These are phyloP conservation scores for Tylopilus vinaceipallidus DNA, from an alignment of 768 basidiomycete genomes.

Conservation along the genomic window DNA sequence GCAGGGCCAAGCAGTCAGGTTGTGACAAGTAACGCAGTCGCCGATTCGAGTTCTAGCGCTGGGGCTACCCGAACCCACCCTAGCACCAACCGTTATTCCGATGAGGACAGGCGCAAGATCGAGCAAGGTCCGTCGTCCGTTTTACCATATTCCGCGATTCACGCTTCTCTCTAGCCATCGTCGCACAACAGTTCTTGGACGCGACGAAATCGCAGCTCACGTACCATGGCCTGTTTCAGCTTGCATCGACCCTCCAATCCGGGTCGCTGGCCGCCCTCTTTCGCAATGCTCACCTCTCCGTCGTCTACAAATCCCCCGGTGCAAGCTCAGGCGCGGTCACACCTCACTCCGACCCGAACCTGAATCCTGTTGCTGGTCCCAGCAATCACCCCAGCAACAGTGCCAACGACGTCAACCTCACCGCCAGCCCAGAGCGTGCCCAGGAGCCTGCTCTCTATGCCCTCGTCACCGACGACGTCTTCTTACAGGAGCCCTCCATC, in stretches of 20 bases:
- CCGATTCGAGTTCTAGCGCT: constrained; percentile 7
- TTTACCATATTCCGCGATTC: not conserved
- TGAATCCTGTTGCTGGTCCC: not conserved
- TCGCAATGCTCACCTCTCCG: constrained; percentile 86
- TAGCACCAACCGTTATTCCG: constrained; percentile 36
- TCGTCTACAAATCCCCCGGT: constrained; percentile 62
- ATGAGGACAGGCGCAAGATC: constrained; percentile 60
- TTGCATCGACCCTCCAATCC: constrained; percentile 48
- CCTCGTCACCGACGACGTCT: constrained; percentile 83
- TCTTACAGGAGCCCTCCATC: constrained; percentile 71
- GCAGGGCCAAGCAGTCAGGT: constrained; percentile 14
- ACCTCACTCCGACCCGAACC: not conserved
- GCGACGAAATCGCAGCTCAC: constrained; percentile 79
- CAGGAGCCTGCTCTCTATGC: constrained; percentile 61
- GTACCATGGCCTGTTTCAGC: constrained; percentile 82
- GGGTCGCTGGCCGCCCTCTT: constrained; percentile 82
- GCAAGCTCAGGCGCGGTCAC: not conserved
- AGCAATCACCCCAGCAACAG: not conserved
- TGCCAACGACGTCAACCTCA: not conserved
- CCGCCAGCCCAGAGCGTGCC: not conserved
- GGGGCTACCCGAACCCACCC: constrained; percentile 1
- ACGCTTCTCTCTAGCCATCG: constrained; percentile 48
- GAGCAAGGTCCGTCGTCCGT: constrained; percentile 55
- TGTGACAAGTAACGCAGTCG: not conserved
- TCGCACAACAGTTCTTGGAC: constrained; percentile 67